These are phyloP conservation scores for Suillus fuscotomentosus DNA, from an alignment of 768 basidiomycete genomes.

Conservation along the genomic window DNA sequence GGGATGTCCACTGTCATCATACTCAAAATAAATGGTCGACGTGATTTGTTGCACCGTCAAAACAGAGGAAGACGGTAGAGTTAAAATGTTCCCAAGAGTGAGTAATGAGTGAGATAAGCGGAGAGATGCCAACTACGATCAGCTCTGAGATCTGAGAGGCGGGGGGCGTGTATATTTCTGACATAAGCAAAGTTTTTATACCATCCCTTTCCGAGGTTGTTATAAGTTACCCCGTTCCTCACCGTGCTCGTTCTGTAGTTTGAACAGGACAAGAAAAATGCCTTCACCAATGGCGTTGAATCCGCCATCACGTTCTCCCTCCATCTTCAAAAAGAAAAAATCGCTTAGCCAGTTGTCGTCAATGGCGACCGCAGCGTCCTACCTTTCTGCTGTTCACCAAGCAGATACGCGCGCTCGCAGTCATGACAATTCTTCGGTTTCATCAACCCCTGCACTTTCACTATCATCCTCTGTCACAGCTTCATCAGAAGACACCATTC, in stretches of 20 bases:
- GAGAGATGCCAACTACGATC: background rate
- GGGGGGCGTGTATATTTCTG: background rate
- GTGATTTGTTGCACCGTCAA: background rate
- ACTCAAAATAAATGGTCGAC: background rate
- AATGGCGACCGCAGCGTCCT: slow-evolving; percentile 54
- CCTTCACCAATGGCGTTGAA: slow-evolving; percentile 67
- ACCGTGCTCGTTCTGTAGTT: slow-evolving; percentile 11
- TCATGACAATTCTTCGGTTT: slow-evolving; percentile 42
- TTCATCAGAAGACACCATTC: slow-evolving; percentile 65
- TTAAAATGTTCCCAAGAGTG: background rate
- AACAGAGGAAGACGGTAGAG: background rate
- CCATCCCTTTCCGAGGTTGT: background rate
- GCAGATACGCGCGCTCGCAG: slow-evolving; percentile 58
- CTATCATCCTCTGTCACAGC: slow-evolving; percentile 71
- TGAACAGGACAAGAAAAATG: slow-evolving; percentile 22
- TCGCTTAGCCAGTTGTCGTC: slow-evolving; percentile 34
- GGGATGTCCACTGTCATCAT: background rate
- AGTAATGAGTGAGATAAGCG: background rate
- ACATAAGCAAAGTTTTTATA: background rate
- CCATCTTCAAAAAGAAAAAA: slow-evolving; percentile 64
- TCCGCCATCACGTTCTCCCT: slow-evolving; percentile 47
- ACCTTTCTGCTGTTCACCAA: slow-evolving; percentile 58
- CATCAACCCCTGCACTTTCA: slow-evolving; percentile 71
- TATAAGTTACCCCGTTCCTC: slow-evolving; percentile 1
- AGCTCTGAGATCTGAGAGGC: background rate